Conservation (phyloP, 2,329 filamentous ascomycete genomes). For the Orbilia javanica region DNA sequence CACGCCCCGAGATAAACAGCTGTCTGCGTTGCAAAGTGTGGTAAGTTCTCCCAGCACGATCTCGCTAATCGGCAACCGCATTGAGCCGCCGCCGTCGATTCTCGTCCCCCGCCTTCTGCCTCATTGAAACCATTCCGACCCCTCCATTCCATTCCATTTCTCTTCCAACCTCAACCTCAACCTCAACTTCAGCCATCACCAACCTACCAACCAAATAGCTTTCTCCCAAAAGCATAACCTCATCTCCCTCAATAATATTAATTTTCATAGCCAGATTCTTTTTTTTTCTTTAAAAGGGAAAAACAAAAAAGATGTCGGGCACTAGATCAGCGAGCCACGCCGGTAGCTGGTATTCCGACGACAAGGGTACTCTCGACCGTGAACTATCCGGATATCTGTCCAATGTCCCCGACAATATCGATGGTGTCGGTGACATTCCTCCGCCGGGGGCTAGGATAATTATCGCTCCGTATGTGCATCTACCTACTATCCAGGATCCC, state of each 20-base stretch:
- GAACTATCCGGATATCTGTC: conserved; percentile 82
- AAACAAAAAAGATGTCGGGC: conserved; percentile 28
- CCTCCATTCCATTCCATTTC: neutral
- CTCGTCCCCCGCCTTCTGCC: neutral
- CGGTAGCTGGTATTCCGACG: conserved; percentile 84
- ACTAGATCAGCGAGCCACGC: conserved; percentile 76
- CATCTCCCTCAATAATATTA: too few species aligned
- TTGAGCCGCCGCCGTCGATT: neutral
- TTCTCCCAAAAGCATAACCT: too few species aligned
- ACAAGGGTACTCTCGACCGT: conserved; percentile 71
- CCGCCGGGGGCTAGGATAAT: conserved; percentile 76
- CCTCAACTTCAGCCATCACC: neutral
- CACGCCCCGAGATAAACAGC: neutral
- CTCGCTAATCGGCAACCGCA: conserved; percentile 36
- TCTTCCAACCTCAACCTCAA: neutral
- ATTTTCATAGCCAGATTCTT: neutral
- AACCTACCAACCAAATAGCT: neutral
- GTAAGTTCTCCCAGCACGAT: neutral
- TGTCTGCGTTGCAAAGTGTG: conserved; percentile 27
- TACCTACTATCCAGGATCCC: too few species aligned
- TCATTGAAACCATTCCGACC: neutral
- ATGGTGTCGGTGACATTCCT: conserved; percentile 70
- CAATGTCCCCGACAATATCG: conserved; percentile 76
- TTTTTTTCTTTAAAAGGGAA: neutral
- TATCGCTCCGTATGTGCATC: conserved; percentile 89